Evolutionary conservation across 2,329 filamentous ascomycete species (phyloP).

Genomic region (Sclerotinia borealis): DNA sequence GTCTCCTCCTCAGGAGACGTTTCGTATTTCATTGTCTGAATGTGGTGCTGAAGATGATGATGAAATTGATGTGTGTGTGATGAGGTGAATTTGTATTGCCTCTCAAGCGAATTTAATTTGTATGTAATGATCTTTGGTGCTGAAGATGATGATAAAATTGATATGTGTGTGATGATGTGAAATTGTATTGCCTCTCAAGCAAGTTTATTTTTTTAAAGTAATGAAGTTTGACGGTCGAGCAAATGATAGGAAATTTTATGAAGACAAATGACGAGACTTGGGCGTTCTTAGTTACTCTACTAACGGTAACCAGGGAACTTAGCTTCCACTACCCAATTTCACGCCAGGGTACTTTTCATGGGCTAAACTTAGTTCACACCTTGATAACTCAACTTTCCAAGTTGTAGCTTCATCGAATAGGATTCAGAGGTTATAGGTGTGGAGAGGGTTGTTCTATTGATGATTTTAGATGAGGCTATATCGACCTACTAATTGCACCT

Average conservation of each 20-base stretch:
- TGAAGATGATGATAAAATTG: not conserved
- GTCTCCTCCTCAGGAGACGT: not conserved
- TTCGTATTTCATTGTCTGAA: not conserved
- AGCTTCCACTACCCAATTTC: not conserved
- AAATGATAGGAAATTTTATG: not conserved
- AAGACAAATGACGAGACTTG: not conserved
- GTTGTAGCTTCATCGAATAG: no score
- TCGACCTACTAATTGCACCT: no score
- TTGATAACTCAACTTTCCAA: no score
- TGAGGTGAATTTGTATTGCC: not conserved
- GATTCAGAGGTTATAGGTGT: no score
- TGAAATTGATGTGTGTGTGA: not conserved
- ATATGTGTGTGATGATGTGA: not conserved
- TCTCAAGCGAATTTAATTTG: no score
- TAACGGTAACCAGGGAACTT: not conserved
- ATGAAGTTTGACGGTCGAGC: not conserved
- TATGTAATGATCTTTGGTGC: not conserved
- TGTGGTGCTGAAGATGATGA: no score
- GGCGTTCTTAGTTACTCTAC: not conserved
- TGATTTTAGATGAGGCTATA: no score
- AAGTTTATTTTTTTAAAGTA: not conserved
- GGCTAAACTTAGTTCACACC: no score
- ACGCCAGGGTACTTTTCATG: no score
- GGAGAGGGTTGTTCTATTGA: no score
- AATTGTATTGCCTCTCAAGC: not conserved